A percentile compares a stretch with the other conserved stretches of the same genome.
Evolutionary conservation across 2,329 filamentous ascomycete species (phyloP).

Genomic region (Scedosporium dehoogii): DNA sequence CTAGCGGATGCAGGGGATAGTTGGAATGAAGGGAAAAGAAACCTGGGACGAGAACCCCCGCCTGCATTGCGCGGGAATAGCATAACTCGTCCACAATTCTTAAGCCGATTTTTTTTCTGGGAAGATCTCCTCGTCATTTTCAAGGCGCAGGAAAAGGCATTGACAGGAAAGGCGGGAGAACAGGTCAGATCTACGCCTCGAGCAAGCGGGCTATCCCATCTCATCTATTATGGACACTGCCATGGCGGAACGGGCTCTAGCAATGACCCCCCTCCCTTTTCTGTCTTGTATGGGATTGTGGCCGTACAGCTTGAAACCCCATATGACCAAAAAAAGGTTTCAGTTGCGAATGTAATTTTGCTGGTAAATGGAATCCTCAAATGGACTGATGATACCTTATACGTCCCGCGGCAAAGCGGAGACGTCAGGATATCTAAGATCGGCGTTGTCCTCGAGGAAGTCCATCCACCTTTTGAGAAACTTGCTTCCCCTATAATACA

Average conservation of each 20-base stretch:
- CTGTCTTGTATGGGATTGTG: neutral
- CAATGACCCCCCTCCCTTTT: neutral
- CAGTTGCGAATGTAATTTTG: neutral
- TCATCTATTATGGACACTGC: no score
- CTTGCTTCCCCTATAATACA: constrained; percentile 56
- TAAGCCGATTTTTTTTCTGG: neutral
- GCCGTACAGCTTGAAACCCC: neutral
- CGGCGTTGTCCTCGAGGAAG: constrained; percentile 79
- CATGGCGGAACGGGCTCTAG: neutral
- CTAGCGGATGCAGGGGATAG: neutral
- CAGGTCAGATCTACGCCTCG: neutral
- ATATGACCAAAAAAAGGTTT: neutral
- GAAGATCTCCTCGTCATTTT: neutral
- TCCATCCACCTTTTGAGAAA: constrained; percentile 90
- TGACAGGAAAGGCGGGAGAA: neutral
- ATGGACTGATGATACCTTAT: neutral
- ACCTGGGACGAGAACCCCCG: neutral
- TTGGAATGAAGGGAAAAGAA: neutral
- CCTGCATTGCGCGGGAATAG: neutral
- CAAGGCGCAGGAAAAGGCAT: neutral
- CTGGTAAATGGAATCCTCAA: neutral
- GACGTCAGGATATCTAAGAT: constrained; percentile 77
- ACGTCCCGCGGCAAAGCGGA: constrained; percentile 21
- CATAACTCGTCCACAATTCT: neutral
- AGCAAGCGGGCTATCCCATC: no score